Evolutionary conservation across 2,329 filamentous ascomycete species (phyloP).

Genomic region (Clonostachys rosea): DNA sequence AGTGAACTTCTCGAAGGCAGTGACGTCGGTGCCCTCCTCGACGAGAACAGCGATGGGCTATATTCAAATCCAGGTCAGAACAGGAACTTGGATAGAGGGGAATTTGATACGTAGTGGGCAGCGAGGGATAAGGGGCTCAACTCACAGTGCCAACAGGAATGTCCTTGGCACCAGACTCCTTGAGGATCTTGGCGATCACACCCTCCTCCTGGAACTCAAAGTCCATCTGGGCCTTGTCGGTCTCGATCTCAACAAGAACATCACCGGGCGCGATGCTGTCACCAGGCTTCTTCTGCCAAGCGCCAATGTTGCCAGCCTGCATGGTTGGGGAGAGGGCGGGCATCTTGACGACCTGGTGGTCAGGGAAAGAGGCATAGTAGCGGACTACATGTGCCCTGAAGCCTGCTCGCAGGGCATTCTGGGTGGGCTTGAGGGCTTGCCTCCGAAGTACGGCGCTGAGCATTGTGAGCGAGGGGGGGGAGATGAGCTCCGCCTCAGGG

Average conservation of each 20-base stretch:
- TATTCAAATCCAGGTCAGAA: background rate
- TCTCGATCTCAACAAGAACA: conserved; percentile 97
- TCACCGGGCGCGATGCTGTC: conserved; percentile 86
- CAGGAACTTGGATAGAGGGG: background rate
- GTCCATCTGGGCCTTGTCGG: conserved; percentile 99
- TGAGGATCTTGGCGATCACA: conserved; percentile 89
- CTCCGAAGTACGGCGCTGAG: conserved; percentile 60
- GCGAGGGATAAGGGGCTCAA: conserved; percentile 13
- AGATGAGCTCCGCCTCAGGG: conserved; percentile 16
- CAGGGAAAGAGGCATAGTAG: conserved; percentile 80
- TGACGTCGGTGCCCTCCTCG: conserved; percentile 83
- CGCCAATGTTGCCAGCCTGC: conserved; percentile 92
- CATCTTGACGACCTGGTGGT: conserved; percentile 96
- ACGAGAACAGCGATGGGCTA: conserved; percentile 95
- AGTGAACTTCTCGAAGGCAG: conserved; percentile 84
- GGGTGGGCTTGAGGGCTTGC: conserved; percentile 50
- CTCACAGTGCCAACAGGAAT: conserved; percentile 90
- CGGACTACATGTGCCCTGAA: conserved; percentile 52
- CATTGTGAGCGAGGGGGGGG: conserved; percentile 31
- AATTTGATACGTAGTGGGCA: background rate
- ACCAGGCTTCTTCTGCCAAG: conserved; percentile 96
- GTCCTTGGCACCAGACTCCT: conserved; percentile 91
- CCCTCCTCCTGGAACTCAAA: conserved; percentile 99
- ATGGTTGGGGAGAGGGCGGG: conserved; percentile 97
- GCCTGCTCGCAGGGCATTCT: conserved; percentile 44